A percentile compares a stretch with the other conserved stretches of the same genome.
These are phyloP conservation scores for Beauveria brongniartii DNA, from an alignment of 2,329 filamentous ascomycete genomes.

Conservation along the genomic window DNA sequence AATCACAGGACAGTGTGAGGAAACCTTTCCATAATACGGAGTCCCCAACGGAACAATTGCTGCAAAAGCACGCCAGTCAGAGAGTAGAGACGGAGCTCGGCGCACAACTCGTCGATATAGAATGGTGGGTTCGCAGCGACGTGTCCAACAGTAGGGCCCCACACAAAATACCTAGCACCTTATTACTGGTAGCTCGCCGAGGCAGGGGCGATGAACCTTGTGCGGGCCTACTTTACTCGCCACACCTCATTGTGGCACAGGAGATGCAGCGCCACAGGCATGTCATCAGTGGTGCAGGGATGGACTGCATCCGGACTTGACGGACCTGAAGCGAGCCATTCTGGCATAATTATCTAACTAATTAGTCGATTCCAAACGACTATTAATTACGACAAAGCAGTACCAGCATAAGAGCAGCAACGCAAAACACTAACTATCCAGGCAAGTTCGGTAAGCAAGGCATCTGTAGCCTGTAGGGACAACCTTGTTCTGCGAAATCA, in stretches of 20 bases:
- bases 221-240: neutral
- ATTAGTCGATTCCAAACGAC: neutral
- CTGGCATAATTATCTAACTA: neutral
- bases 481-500: neutral
- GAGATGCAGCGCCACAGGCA: neutral
- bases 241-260: neutral
- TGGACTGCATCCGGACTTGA: no score
- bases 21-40: neutral
- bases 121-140: constrained; percentile 4
- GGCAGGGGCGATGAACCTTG: neutral
- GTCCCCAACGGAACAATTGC: neutral
- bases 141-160: constrained; percentile 2
- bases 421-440: neutral
- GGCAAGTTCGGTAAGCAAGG: neutral
- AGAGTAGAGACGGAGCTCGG: neutral
- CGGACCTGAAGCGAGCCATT: neutral
- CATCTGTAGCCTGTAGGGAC: no score
- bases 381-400: neutral
- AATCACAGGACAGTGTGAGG: no score
- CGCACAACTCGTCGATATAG: neutral
- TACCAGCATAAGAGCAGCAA: neutral
- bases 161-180: neutral
- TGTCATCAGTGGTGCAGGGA: neutral
- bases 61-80: neutral
- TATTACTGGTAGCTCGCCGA: neutral